These are phyloP conservation scores for Plenodomus lindquistii DNA, from an alignment of 2,329 filamentous ascomycete species.

Conservation along the genomic window DNA sequence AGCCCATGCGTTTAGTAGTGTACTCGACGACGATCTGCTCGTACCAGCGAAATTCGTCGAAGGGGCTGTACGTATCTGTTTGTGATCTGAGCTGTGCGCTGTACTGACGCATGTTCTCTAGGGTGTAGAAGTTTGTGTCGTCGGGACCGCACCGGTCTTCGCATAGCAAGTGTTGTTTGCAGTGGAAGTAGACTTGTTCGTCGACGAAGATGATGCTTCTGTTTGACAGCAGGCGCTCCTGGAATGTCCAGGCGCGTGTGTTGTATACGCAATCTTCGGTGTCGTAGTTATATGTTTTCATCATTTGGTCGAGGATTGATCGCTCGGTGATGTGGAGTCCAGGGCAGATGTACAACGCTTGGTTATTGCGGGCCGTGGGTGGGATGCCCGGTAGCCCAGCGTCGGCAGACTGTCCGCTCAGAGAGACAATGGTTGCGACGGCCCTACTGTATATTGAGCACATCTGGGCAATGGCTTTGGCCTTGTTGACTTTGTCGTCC, in stretches of 20 bases:
- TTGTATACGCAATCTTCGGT: slow-evolving; percentile 4
- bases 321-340: slow-evolving; percentile 5
- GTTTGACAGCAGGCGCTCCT: slow-evolving; percentile 10
- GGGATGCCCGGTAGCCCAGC: slow-evolving; percentile 2
- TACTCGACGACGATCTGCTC: slow-evolving; percentile 5
- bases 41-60: slow-evolving; percentile 9
- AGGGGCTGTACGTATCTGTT: background rate
- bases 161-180: slow-evolving; percentile 1
- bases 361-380: slow-evolving; percentile 3
- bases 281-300: slow-evolving; percentile 2
- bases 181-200: slow-evolving; percentile 8
- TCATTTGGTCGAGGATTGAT: slow-evolving; percentile 1
- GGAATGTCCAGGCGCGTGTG: slow-evolving; percentile 14
- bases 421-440: slow-evolving; percentile 3
- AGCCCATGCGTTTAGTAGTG: slow-evolving; percentile 5
- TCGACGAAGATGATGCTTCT: slow-evolving; percentile 7
- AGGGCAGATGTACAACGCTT: slow-evolving; percentile 1
- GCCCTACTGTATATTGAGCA: slow-evolving; percentile 7
- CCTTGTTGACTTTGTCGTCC: slow-evolving; percentile 5
- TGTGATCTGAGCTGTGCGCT: background rate
- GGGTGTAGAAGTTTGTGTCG: slow-evolving; percentile 1
- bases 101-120: slow-evolving; percentile 1
- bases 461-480: slow-evolving; percentile 2
- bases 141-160: slow-evolving; percentile 2
- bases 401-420: slow-evolving; percentile 4